These are phyloP conservation scores for Clavariopsis aquatica DNA, from an alignment of 495 filamentous ascomycete species.

Conservation along the genomic window DNA sequence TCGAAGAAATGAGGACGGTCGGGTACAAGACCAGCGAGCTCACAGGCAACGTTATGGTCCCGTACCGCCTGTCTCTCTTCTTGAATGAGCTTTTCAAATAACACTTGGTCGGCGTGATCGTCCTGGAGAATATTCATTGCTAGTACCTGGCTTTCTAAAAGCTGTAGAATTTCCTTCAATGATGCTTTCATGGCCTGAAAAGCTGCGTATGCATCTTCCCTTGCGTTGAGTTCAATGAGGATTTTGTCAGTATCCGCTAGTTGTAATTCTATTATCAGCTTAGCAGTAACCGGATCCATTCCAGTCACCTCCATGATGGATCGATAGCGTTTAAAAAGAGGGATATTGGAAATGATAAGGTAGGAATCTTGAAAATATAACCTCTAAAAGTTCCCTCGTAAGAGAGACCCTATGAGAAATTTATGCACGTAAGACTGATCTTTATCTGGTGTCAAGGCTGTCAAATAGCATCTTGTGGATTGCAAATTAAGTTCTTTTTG, in stretches of 20 bases:
- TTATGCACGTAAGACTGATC: not conserved
- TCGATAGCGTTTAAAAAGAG: too few relatives aligned
- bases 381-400: too few relatives aligned
- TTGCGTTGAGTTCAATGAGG: not conserved
- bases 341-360: too few relatives aligned
- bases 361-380: too few relatives aligned
- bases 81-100: not conserved
- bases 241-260: slow-evolving; percentile 18
- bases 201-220: not conserved
- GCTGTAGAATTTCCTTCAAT: not conserved
- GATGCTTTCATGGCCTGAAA: slow-evolving; percentile 3
- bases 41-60: slow-evolving; percentile 16
- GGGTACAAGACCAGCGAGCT: not conserved
- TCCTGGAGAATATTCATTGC: slow-evolving; percentile 8
- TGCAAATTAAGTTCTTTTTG: not conserved
- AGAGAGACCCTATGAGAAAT: too few relatives aligned
- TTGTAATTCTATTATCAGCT: slow-evolving; percentile 16
- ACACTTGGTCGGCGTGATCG: not conserved
- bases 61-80: slow-evolving; percentile 22
- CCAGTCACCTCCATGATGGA: too few relatives aligned
- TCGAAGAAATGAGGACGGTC: not conserved
- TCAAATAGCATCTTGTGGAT: not conserved
- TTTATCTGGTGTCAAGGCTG: not conserved
- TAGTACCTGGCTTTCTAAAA: slow-evolving; percentile 11
- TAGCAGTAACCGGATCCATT: slow-evolving; percentile 20